These are phyloP conservation scores for Zoysia matrella DNA, from an alignment of 202 grass and related monocot species.

Conservation along the genomic window DNA sequence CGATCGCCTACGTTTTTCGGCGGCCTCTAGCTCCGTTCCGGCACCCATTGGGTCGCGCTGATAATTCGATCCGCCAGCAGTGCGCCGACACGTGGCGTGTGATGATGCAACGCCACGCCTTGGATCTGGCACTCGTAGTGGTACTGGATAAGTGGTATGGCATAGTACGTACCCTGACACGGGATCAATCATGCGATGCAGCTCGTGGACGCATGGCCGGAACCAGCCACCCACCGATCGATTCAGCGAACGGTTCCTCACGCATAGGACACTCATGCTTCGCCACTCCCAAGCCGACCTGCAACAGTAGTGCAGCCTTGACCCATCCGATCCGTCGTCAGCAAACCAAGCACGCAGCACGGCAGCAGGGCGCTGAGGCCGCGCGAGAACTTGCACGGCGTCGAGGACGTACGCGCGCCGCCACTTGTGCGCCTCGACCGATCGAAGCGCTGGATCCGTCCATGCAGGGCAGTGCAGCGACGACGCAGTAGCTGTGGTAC, in stretches of 20 bases:
- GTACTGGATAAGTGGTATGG: background rate
- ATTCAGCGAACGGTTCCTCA: background rate
- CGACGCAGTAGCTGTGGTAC: background rate
- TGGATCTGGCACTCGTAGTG: background rate
- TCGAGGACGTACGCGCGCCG: no score
- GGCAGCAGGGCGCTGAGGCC: background rate
- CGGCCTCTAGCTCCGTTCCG: background rate
- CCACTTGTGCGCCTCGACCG: no score
- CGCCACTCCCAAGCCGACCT: background rate
- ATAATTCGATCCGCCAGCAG: background rate
- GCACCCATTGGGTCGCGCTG: background rate
- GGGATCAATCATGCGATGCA: background rate
- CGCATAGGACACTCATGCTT: background rate
- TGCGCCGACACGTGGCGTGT: background rate
- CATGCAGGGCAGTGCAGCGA: no score
- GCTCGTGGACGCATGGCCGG: background rate
- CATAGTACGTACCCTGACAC: no score
- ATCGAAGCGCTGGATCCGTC: no score
- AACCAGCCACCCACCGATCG: conserved; percentile 14
- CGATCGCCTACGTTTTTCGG: conserved; percentile 4
- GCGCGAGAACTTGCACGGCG: no score
- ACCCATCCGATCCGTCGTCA: background rate
- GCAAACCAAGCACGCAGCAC: background rate
- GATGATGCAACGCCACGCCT: conserved; percentile 1
- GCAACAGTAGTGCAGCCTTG: background rate